These are phyloP conservation scores for Nakazawaea anatomiae DNA, from an alignment of 805 yeast species.

Conservation along the genomic window DNA sequence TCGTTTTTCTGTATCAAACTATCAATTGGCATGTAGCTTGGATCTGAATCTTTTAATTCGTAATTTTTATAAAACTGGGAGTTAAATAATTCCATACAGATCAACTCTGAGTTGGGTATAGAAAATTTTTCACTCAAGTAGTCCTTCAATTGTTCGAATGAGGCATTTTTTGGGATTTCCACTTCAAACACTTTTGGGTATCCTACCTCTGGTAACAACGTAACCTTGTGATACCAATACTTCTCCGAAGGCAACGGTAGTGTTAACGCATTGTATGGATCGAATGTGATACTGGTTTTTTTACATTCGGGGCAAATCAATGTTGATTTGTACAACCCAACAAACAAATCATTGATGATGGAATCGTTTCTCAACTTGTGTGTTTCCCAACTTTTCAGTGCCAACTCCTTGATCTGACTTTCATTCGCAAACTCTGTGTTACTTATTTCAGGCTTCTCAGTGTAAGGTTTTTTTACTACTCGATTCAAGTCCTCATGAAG, in stretches of 20 bases:
- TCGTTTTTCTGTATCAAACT: constrained; percentile 64
- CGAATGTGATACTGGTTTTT: constrained; percentile 81
- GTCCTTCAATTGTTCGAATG: constrained; percentile 54
- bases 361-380: constrained; percentile 83
- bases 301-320: constrained; percentile 81
- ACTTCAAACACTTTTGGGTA: constrained; percentile 54
- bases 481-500: constrained; percentile 90
- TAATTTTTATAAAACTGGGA: constrained; percentile 65
- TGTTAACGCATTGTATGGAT: constrained; percentile 88
- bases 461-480: constrained; percentile 73
- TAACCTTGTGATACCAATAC: constrained; percentile 63
- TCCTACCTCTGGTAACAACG: constrained; percentile 54
- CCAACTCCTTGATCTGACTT: constrained; percentile 52
- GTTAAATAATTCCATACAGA: constrained; percentile 60
- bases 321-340: constrained; percentile 88
- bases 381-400: constrained; percentile 72
- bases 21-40: constrained; percentile 57
- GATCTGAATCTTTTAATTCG: constrained; percentile 45
- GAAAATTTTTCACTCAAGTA: constrained; percentile 49
- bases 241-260: constrained; percentile 78
- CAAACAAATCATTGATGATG: constrained; percentile 75
- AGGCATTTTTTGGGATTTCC: constrained; percentile 61
- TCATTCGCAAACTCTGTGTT: constrained; percentile 54
- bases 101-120: constrained; percentile 29
- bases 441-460: constrained; percentile 79